Evolutionary conservation across 805 yeast genomes (phyloP), one percentile per base, ranked within the genome.

Genomic region (Kluyveromyces lactis): DNA sequence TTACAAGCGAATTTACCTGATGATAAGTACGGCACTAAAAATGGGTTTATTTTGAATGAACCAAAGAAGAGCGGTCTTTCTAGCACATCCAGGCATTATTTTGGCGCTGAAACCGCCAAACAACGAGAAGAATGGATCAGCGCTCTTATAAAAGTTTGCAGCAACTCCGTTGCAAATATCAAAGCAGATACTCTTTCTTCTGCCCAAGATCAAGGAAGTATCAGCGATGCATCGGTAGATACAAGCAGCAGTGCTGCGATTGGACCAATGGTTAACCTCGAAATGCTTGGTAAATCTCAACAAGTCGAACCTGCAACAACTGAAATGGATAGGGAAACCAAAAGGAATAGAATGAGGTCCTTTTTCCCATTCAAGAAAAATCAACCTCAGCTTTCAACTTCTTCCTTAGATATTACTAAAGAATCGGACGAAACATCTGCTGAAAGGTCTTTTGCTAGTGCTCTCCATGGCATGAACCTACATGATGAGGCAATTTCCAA

Each of bases 21-120:
- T 33, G 64, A 61, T 38, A 59, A 46, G 42, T 52, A 53, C 44
- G 66, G 66, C 4, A 59, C 64, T 3, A 55, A 49, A 37, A 60
- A 61, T 46, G 66, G 66, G 2, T 58, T 61, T 42, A 41, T 58
- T 6, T 50, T 70, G 8, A 49, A 52, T 44, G 75, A 70, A 48
- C 63, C 60, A 26, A 65, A 66, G 44, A 67, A 67, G 43, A 47
- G 57, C 27, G 67, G 66, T 21, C 39, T 64, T 46, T 57, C 64
- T 1, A 48, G 55, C 27, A 43, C 51, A 21, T 72, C 74, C 1
- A 77, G 71, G 46, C 85, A 81, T 51, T 71, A 75, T 37, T 72
- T 86, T 39, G 85, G 94, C 58, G 81, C 92, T 2, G 95, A 87
- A 55, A 77, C 81, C 7, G 81, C 81, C 33, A 71, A 68, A 19